Evolutionary conservation across 805 yeast species (phyloP).

Genomic region (Candida gorgasii): DNA sequence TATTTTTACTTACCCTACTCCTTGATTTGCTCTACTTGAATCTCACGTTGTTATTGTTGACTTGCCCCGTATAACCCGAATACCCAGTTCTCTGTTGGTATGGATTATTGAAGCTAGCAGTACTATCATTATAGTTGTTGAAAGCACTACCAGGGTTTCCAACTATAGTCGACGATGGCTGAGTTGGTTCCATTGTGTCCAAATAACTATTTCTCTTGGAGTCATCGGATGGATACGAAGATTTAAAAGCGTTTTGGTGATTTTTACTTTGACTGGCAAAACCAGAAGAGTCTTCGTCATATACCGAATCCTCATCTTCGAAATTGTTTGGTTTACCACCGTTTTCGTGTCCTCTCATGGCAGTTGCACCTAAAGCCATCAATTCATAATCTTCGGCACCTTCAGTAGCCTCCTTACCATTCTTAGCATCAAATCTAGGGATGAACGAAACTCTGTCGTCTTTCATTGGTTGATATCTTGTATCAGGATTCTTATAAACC

Average conservation of each 20-base stretch:
- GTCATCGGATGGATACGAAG: conserved; percentile 15
- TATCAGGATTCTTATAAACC: conserved; percentile 88
- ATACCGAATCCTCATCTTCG: conserved; percentile 34
- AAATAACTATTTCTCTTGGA: conserved; percentile 28
- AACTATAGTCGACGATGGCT: conserved; percentile 43
- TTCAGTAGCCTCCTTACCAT: conserved; percentile 20
- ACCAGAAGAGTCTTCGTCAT: conserved; percentile 29
- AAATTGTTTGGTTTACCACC: conserved; percentile 23
- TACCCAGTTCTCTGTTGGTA: conserved; percentile 17
- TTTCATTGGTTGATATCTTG: conserved; percentile 92
- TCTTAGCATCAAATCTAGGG: conserved; percentile 53
- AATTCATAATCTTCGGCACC: conserved; percentile 56
- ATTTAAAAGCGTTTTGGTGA: conserved; percentile 14
- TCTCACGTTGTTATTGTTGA: conserved; percentile 14
- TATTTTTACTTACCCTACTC: neutral
- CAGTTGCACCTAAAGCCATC: conserved; percentile 71
- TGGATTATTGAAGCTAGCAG: conserved; percentile 18
- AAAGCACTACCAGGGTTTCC: conserved; percentile 36
- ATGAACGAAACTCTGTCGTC: conserved; percentile 97
- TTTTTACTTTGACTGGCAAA: conserved; percentile 13
- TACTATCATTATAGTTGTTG: conserved; percentile 9
- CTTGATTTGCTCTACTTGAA: conserved; percentile 9
- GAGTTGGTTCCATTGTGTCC: conserved; percentile 37
- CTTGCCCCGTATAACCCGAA: conserved; percentile 9
- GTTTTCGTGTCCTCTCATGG: conserved; percentile 61